Evolutionary conservation across 73 alveolate species (phyloP).

Genomic region (Tetrahymena thermophila): DNA sequence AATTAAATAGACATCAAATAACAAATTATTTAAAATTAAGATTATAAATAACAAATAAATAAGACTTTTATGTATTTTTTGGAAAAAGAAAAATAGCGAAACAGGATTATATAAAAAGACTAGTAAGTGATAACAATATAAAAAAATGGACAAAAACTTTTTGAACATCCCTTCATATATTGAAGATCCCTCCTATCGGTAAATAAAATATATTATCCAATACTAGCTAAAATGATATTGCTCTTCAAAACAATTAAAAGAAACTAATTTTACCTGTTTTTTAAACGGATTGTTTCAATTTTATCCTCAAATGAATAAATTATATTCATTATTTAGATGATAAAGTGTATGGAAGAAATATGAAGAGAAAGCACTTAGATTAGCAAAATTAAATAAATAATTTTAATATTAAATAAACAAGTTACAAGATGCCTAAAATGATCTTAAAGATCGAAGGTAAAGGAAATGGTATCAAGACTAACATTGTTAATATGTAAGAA

Average conservation of each 20-base stretch:
- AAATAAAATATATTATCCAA: slow-evolving; percentile 8
- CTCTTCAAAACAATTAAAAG: not conserved
- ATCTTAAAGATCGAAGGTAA: slow-evolving; percentile 64
- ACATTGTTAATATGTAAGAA: slow-evolving; percentile 68
- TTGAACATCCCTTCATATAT: slow-evolving; percentile 76
- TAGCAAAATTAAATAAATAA: not conserved
- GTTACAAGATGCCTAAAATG: slow-evolving; percentile 85
- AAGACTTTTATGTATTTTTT: not conserved
- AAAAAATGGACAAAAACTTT: not conserved
- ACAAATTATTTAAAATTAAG: not conserved
- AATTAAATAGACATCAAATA: not conserved
- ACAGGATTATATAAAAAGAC: not conserved
- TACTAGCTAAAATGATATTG: not conserved
- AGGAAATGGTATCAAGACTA: slow-evolving; percentile 83
- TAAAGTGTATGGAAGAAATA: no score
- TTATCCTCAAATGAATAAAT: not conserved
- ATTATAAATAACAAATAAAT: not conserved
- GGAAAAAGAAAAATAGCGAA: not conserved
- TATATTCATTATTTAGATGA: not conserved
- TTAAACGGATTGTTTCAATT: not conserved
- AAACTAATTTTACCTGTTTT: not conserved
- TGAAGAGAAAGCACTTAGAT: not conserved
- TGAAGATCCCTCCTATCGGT: slow-evolving; percentile 67
- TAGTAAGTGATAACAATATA: not conserved
- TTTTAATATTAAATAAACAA: not conserved